Conservation (phyloP, 192 early-diverging fungal species). For the Mortierella antarctica region DNA sequence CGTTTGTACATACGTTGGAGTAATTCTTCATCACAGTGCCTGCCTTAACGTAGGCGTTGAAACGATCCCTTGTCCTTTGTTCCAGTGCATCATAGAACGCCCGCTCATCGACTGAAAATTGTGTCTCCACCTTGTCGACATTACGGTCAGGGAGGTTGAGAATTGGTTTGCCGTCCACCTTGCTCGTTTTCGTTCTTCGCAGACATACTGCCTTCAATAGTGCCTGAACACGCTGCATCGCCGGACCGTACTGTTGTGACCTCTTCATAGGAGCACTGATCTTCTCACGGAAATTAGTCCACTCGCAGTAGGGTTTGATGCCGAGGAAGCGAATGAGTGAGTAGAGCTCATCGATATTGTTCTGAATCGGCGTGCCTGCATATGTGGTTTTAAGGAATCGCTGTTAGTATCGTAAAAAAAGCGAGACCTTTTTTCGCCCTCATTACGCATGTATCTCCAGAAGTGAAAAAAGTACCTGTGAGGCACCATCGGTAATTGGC, state of each 20-base stretch:
- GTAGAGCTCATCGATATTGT: conserved; percentile 77
- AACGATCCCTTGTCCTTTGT: conserved; percentile 42
- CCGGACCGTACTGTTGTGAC: conserved; percentile 34
- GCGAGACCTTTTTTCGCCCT: background rate
- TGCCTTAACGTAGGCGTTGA: conserved; percentile 59
- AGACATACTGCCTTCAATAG: conserved; percentile 70
- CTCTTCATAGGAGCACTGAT: conserved; percentile 60
- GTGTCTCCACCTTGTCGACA: conserved; percentile 54
- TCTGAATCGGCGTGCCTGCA: conserved; percentile 66
- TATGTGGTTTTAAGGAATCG: background rate
- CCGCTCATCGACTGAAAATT: conserved; percentile 64
- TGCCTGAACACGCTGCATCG: conserved; percentile 66
- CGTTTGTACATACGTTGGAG: conserved; percentile 52
- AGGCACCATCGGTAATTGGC: conserved; percentile 72
- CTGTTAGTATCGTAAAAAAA: background rate
- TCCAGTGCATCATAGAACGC: conserved; percentile 68
- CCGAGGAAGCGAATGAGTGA: conserved; percentile 74
- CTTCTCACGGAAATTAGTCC: conserved; percentile 57
- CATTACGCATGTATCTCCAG: background rate
- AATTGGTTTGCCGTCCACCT: conserved; percentile 72
- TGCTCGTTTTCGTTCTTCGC: conserved; percentile 75
- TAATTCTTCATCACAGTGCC: conserved; percentile 68
- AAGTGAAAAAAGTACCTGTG: conserved; percentile 62
- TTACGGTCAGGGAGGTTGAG: conserved; percentile 68
- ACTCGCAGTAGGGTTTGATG: conserved; percentile 67